Evolutionary conservation across 768 basidiomycete genomes (phyloP).

Genomic region (Austroboletus festivus): DNA sequence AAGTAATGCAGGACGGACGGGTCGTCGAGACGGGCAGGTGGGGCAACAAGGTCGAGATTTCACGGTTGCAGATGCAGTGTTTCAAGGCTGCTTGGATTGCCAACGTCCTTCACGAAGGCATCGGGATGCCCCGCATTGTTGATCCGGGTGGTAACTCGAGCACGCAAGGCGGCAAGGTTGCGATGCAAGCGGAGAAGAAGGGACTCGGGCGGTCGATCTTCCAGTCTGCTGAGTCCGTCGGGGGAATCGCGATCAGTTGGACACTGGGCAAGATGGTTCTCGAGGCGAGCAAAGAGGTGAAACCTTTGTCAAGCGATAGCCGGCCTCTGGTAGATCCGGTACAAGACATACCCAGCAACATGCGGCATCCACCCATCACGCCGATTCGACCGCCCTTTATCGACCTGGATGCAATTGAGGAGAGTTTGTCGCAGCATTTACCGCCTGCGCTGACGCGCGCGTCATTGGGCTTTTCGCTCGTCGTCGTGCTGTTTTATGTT

Average conservation of each 20-base stretch:
- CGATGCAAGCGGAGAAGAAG: conserved; percentile 73
- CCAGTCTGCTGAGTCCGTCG: conserved; percentile 90
- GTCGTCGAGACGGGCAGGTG: conserved; percentile 65
- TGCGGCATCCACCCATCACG: conserved; percentile 47
- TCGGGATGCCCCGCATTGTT: conserved; percentile 88
- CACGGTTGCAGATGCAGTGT: conserved; percentile 93
- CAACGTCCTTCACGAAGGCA: conserved; percentile 93
- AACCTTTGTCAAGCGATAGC: conserved; percentile 41
- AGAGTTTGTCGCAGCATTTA: conserved; percentile 62
- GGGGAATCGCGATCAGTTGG: conserved; percentile 94
- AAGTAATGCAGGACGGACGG: conserved; percentile 57
- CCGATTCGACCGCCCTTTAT: conserved; percentile 65
- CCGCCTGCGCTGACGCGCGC: conserved; percentile 58
- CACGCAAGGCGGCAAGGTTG: conserved; percentile 66
- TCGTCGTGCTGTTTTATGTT: conserved; percentile 57
- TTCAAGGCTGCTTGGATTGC: conserved; percentile 99
- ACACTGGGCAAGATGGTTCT: conserved; percentile 99
- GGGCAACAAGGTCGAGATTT: conserved; percentile 73
- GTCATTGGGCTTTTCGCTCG: conserved; percentile 71
- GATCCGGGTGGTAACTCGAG: conserved; percentile 81
- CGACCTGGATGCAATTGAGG: conserved; percentile 58
- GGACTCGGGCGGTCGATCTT: conserved; percentile 82
- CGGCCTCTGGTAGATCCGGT: conserved; percentile 72
- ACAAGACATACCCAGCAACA: conserved; percentile 55
- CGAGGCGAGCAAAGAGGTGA: conserved; percentile 89